Evolutionary conservation across 352 stramenopile genomes (phyloP), one percentile per base, ranked within the genome.

Genomic region (Phytophthora tentaculata): DNA sequence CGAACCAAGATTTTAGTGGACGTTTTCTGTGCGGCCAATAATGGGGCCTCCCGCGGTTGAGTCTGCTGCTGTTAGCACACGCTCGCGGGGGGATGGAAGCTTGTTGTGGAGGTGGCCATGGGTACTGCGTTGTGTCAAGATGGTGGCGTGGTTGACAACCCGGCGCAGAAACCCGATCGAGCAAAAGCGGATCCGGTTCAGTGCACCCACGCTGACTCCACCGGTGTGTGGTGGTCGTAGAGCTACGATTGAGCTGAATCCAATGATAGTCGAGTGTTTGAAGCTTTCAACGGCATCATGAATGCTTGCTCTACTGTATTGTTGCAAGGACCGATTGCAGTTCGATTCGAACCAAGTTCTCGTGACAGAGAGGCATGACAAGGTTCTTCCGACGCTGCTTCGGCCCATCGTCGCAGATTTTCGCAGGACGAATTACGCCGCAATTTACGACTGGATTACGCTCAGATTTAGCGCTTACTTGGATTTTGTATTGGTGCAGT

Each of bases 301-400:
- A 23, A 28, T 50, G 22, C 44, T 52, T 28, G 45, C 16, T 9
- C 26, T 52, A 24, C n/a, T n/a, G n/a, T 22, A 26, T 3, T 24
- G 14, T 52, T 52, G 19, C 5, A 28, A 9, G 19, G 5, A 28
- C 28, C n/a, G n/a, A 37, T n/a, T 48, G 24, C 28, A 43, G 28
- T 24, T 47, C 54, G 51, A 43, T 50, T 23, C 22, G 45, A 61
- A 17, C 54, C 16, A 54, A 45, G 28, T 59, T 62, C 43, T 52
- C 22, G 63, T 65, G 63, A 57, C 48, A 69, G 47, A 71, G 63
- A 71, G 64, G 64, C 62, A 64, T 64, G 55, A 65, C 54, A 37
- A 61, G 56, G 19, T 67, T 69, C 45, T 69, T 73, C 66, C 65
- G 60, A 67, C 58, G 26, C 43, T 47, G 43, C 35, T 43, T 43